These are phyloP conservation scores for Candida montana DNA, from an alignment of 805 yeast species.

Conservation along the genomic window DNA sequence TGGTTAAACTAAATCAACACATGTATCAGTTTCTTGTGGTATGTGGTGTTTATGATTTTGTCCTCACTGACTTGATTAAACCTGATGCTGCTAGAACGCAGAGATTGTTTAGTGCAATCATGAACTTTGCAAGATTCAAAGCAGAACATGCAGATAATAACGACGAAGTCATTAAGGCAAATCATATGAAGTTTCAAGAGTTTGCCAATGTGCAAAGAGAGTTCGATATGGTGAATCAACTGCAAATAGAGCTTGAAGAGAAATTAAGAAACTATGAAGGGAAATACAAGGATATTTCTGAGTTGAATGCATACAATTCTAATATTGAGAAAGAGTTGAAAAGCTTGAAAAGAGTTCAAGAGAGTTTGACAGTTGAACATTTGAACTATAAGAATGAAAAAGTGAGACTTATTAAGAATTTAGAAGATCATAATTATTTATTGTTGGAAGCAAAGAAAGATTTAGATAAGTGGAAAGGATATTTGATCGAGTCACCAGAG, in stretches of 20 bases:
- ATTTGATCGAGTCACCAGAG: conserved; percentile 56
- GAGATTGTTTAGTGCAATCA: conserved; percentile 72
- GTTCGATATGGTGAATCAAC: conserved; percentile 30
- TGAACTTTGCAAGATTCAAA: conserved; percentile 79
- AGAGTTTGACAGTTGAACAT: conserved; percentile 55
- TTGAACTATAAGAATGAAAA: conserved; percentile 60
- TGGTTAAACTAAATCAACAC: conserved; percentile 54
- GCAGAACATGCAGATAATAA: conserved; percentile 71
- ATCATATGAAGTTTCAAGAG: conserved; percentile 45
- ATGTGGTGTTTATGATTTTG: conserved; percentile 76
- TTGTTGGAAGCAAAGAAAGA: conserved; percentile 53
- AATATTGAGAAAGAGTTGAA: conserved; percentile 59
- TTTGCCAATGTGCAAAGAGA: conserved; percentile 39
- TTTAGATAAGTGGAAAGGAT: conserved; percentile 53
- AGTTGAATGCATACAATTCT: conserved; percentile 44
- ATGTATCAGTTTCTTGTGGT: conserved; percentile 58
- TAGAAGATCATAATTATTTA: conserved; percentile 57
- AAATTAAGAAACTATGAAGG: conserved; percentile 14
- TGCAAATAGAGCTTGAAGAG: conserved; percentile 22
- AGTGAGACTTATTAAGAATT: conserved; percentile 45
- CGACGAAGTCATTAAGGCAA: conserved; percentile 51
- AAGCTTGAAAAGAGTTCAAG: conserved; percentile 56
- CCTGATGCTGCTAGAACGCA: conserved; percentile 69
- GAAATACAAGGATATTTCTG: conserved; percentile 26
- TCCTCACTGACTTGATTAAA: conserved; percentile 63